These are phyloP conservation scores for Verticillium nonalfalfae DNA, from an alignment of 2,329 filamentous ascomycete genomes.

Conservation along the genomic window DNA sequence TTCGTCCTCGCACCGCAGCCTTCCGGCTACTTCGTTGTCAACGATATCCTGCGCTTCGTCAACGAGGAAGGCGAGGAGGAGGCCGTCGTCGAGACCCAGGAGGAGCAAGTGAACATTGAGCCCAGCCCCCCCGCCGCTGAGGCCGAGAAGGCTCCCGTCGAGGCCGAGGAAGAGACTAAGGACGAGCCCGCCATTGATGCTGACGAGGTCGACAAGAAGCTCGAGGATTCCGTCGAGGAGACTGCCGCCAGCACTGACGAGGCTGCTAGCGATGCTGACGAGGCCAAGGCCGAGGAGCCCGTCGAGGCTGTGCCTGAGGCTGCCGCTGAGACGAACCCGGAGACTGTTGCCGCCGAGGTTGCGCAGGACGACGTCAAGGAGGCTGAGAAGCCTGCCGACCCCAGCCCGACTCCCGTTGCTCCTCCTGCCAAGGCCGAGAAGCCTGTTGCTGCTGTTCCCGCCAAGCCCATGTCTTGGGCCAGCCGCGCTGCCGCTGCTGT, in stretches of 20 bases:
- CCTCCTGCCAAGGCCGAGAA: slow-evolving; percentile 35
- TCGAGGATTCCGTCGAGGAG: slow-evolving; percentile 52
- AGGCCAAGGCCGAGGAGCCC: slow-evolving; percentile 29
- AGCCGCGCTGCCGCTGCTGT: slow-evolving; percentile 57
- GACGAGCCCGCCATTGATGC: slow-evolving; percentile 29
- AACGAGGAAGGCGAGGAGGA: slow-evolving; percentile 76
- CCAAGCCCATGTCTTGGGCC: slow-evolving; percentile 70
- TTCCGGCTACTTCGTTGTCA: slow-evolving; percentile 95
- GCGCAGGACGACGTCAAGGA: slow-evolving; percentile 51
- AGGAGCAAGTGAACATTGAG: slow-evolving; percentile 33
- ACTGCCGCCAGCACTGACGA: neutral
- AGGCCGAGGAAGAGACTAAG: slow-evolving; percentile 20
- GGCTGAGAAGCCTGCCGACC: slow-evolving; percentile 62
- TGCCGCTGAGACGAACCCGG: slow-evolving; percentile 31
- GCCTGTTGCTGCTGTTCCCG: slow-evolving; percentile 42
- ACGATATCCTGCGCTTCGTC: slow-evolving; percentile 95
- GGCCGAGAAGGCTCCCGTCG: slow-evolving; percentile 22
- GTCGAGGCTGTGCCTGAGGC: slow-evolving; percentile 26
- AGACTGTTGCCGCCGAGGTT: slow-evolving; percentile 45
- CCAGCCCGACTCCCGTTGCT: slow-evolving; percentile 48
- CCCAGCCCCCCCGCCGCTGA: slow-evolving; percentile 20
- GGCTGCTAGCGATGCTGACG: slow-evolving; percentile 23
- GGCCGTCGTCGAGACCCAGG: slow-evolving; percentile 24
- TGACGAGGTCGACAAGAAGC: slow-evolving; percentile 64
- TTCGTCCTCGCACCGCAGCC: slow-evolving; percentile 95